phyloP scores from a whole-genome alignment of 2,329 filamentous ascomycete species.

The Curvularia verruculosa region DNA sequence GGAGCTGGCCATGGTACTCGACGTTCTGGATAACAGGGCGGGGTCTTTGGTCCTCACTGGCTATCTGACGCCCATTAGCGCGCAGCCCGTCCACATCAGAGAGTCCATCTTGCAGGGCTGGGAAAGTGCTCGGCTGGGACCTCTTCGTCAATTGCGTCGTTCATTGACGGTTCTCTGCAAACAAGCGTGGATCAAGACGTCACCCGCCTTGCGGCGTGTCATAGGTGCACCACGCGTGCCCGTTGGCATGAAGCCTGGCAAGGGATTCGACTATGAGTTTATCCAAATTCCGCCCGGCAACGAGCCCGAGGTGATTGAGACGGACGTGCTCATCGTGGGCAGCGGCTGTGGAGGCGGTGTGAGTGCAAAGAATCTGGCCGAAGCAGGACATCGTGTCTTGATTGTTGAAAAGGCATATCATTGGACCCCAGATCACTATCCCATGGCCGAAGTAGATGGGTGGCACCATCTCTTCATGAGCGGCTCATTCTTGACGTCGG shows the following conservation, averaged over 20 bases:
- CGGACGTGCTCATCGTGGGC: slow-evolving; percentile 84
- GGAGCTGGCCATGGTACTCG: slow-evolving; percentile 59
- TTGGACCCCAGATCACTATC: slow-evolving; percentile 72
- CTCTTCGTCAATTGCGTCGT: slow-evolving; percentile 63
- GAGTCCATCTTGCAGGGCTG: slow-evolving; percentile 68
- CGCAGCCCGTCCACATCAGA: slow-evolving; percentile 66
- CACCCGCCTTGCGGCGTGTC: slow-evolving; percentile 60
- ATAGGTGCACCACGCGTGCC: slow-evolving; percentile 65
- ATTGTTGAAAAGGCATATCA: slow-evolving; percentile 85
- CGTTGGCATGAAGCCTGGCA: slow-evolving; percentile 59
- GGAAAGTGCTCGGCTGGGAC: slow-evolving; percentile 62
- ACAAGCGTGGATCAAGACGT: slow-evolving; percentile 62
- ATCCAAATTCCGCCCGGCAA: slow-evolving; percentile 64
- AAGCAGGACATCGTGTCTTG: slow-evolving; percentile 75
- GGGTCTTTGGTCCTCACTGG: slow-evolving; percentile 72
- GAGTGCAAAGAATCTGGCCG: slow-evolving; percentile 77
- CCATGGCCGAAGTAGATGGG: slow-evolving; percentile 71
- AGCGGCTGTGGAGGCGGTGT: slow-evolving; percentile 87
- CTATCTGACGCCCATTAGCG: slow-evolving; percentile 65
- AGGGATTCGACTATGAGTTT: slow-evolving; percentile 65
- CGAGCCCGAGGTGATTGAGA: slow-evolving; percentile 67
- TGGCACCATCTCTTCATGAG: slow-evolving; percentile 72
- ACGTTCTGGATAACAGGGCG: slow-evolving; percentile 61
- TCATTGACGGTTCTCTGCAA: slow-evolving; percentile 62
- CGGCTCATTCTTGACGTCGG: slow-evolving; percentile 63